Evolutionary conservation across 2,329 filamentous ascomycete genomes (phyloP), one percentile per base, ranked within the genome.

Genomic region (Pseudogymnoascus sp.): DNA sequence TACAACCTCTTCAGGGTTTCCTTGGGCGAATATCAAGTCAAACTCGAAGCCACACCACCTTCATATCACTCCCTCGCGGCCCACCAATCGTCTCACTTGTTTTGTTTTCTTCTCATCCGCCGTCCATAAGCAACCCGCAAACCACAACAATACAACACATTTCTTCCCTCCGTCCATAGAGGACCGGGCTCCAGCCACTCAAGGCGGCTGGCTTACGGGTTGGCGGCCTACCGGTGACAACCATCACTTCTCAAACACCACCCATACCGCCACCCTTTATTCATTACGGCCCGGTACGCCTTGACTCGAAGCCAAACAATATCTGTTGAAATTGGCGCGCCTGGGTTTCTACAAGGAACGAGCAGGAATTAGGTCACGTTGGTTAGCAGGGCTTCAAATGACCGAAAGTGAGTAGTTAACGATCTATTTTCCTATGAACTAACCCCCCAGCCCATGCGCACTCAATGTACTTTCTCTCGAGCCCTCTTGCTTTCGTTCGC

Each of bases 351-450:
- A 36, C 11, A 40, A 60, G 59, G 10, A 60, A 60, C 59, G 38
- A 23, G 21, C 12, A 38, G 18, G 16, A 4, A 38, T 38, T 36
- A 8, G 21, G 23, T 42, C 59, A 60, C 36, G 23, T 60, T 60
- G 34, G 59, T 40, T 60, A 25, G 36, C 59, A 61, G 18, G 62
- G 37, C 53, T 63, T 60, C 40, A 63, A 63, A 63, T 63, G 62
- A 60, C 62, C 23, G 62, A 63, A 63, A 63, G 62, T 63, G 59
- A 63, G 62, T 63, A 31, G 23, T 28, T 31, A 37, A 61, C 21
- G 14, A 37, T 63, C 50, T 18, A 11, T 34, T 56, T 56, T 28
- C 50, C n/a, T 11, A 34, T 34, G 10, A 34, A 18, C 16, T 5
- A 34, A 18, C n/a, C 28, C 46, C 50, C 50, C 28, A 56, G 14